Evolutionary conservation across 2,329 filamentous ascomycete genomes (phyloP).

Genomic region (Fusarium tjaetaba): DNA sequence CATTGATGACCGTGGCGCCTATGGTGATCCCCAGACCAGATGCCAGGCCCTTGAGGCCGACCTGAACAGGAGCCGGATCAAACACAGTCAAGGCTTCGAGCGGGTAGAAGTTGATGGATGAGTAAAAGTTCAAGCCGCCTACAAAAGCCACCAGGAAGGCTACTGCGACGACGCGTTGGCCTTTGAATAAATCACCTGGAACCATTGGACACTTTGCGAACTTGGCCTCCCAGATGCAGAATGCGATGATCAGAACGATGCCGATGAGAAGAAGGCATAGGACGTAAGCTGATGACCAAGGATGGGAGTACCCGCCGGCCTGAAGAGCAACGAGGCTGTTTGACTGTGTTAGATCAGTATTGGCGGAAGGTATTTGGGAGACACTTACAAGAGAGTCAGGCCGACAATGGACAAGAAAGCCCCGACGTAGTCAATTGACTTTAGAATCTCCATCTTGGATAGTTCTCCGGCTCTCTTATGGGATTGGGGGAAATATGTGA

Average conservation of each 20-base stretch:
- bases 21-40: not conserved
- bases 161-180: not conserved
- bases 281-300: not conserved
- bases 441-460: not conserved
- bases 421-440: not conserved
- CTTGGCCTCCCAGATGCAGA: not conserved
- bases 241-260: rapidly evolving
- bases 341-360: not conserved
- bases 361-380: rapidly evolving
- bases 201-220: not conserved
- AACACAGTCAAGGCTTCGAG: not conserved
- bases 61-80: not conserved
- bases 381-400: not conserved
- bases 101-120: not conserved
- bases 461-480: not conserved
- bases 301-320: not conserved
- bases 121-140: not conserved
- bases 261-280: not conserved
- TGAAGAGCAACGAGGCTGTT: not conserved
- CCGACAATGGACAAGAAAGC: not conserved
- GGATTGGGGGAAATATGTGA: not conserved
- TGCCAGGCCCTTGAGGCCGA: not conserved
- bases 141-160: not conserved
- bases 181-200: not conserved
- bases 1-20: not conserved